Base-by-base conservation (phyloP, 345 rosid genomes). In the Citrus inodora region DNA sequence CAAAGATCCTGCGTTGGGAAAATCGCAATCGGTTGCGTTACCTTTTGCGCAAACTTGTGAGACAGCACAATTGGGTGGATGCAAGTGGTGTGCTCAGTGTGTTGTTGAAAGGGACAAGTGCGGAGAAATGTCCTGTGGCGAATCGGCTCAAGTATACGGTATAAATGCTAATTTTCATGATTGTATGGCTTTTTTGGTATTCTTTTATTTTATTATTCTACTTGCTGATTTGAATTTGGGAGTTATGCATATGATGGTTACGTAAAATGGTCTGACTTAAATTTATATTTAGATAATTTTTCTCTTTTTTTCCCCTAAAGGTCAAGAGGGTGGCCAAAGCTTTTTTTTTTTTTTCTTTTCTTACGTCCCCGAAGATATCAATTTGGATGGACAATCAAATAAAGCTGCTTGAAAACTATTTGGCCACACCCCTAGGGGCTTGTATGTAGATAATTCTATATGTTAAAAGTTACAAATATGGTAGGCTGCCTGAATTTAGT, bases 61-160 rank as follows among this genome's bases (percentile, higher is more conserved):
- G 88, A 35, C 87, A 71, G 56, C 89, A 82, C 37, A 83, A 86
- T 55, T 92, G 96, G 98, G 77, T 32, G 3, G 91, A 92, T 55
- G 98, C 96, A 17, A 84, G 92, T 69, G 90, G 94, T 27, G 88
- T 91, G 1, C 85, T 92, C 35, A 86, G 92, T 14, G 83, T 92
- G 55, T 70, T 92, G 68, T 80, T 90, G 84, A 84, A 85, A 80
- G 98, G 86, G 17, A 90, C 94, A 0, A 76, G 79, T 71, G 85
- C 78, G 71, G 91, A 89, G 70, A 51, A 58, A 30, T 83, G 79
- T 46, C 85, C 89, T 4, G 71, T 46, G 58, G 71, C 78, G 40
- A 92, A 89, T 78, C 91, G 97, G 4, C 83, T 93, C 76, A 93
- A 93, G 85, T 95, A 83, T 74, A 79, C 64, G 92, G 98, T 90